A percentile compares a stretch with the other conserved stretches of the same genome.
Evolutionary conservation across 805 yeast species (phyloP).

Genomic region (Suhomyces prunicola): DNA sequence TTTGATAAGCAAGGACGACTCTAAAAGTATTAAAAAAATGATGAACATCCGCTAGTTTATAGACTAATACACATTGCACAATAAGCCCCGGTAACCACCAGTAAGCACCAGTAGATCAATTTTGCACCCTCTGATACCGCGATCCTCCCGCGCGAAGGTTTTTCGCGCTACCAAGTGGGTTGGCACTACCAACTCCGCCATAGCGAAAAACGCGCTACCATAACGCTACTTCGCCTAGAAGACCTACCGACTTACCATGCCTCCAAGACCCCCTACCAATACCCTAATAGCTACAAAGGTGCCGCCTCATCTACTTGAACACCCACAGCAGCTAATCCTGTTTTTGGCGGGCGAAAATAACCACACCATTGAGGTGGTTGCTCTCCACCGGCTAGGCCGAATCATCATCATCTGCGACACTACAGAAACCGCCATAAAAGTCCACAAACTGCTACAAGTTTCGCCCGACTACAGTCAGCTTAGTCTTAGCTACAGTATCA

Average conservation of each 20-base stretch:
- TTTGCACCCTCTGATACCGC: not conserved
- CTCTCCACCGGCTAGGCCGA: slow-evolving; percentile 32
- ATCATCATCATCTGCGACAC: slow-evolving; percentile 33
- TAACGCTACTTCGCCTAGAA: not conserved
- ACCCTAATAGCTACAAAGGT: slow-evolving; percentile 35
- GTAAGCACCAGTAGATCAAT: not conserved
- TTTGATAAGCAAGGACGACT: slow-evolving; percentile 10
- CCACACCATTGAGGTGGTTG: slow-evolving; percentile 30
- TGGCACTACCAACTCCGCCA: not conserved
- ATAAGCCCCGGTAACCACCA: too few species aligned
- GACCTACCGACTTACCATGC: not conserved
- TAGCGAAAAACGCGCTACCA: not conserved
- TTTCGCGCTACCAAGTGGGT: not conserved
- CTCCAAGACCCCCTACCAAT: slow-evolving; percentile 19
- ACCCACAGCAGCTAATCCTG: slow-evolving; percentile 26
- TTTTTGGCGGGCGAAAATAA: slow-evolving; percentile 21
- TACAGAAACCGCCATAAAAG: slow-evolving; percentile 17
- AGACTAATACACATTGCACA: not conserved
- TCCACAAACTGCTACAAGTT: slow-evolving; percentile 14
- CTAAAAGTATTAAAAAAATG: slow-evolving; percentile 21
- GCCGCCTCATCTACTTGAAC: slow-evolving; percentile 15
- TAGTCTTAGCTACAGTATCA: slow-evolving; percentile 29
- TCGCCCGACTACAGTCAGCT: slow-evolving; percentile 15
- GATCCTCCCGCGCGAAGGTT: not conserved
- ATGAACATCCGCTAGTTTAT: slow-evolving; percentile 16